A percentile compares a stretch with the other conserved stretches of the same genome.
phyloP scores from a whole-genome alignment of 495 filamentous ascomycete species.

The Thozetella sp. region DNA sequence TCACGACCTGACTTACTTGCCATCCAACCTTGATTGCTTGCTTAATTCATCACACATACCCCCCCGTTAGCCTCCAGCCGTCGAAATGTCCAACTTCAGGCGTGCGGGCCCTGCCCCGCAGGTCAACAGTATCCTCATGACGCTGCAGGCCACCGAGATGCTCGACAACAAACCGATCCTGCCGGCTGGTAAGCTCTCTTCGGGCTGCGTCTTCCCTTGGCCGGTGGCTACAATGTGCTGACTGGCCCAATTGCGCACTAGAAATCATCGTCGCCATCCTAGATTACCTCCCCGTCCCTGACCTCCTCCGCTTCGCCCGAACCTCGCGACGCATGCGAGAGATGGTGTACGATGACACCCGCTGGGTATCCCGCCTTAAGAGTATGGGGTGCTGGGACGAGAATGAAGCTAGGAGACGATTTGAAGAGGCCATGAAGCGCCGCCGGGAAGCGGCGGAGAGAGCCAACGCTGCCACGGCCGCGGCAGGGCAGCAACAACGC shows the following conservation, averaged over 20 bases:
- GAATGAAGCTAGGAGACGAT: slow-evolving; percentile 74
- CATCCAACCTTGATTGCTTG: background rate
- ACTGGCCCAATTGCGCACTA: slow-evolving; percentile 28
- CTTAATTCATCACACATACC: too few species aligned
- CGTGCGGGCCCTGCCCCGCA: slow-evolving; percentile 8
- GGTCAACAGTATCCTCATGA: slow-evolving; percentile 62
- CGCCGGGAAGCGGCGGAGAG: slow-evolving; percentile 56
- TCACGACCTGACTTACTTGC: background rate
- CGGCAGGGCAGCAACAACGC: slow-evolving; percentile 7
- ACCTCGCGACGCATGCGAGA: slow-evolving; percentile 89
- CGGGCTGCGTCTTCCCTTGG: background rate
- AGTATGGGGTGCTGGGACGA: slow-evolving; percentile 95
- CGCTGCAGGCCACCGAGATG: slow-evolving; percentile 77
- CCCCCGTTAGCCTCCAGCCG: background rate
- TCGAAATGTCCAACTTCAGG: slow-evolving; percentile 20
- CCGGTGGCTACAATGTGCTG: background rate
- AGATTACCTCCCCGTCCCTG: slow-evolving; percentile 82
- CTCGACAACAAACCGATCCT: slow-evolving; percentile 72
- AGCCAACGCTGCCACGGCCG: slow-evolving; percentile 15
- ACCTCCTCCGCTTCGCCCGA: slow-evolving; percentile 84
- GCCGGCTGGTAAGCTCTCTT: slow-evolving; percentile 66
- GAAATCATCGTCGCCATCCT: slow-evolving; percentile 90
- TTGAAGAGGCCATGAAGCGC: slow-evolving; percentile 72
- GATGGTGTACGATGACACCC: slow-evolving; percentile 98
- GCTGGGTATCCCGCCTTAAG: slow-evolving; percentile 86